These are phyloP conservation scores for Phytophthora sp. DNA, from an alignment of 352 stramenopile genomes.

Conservation along the genomic window DNA sequence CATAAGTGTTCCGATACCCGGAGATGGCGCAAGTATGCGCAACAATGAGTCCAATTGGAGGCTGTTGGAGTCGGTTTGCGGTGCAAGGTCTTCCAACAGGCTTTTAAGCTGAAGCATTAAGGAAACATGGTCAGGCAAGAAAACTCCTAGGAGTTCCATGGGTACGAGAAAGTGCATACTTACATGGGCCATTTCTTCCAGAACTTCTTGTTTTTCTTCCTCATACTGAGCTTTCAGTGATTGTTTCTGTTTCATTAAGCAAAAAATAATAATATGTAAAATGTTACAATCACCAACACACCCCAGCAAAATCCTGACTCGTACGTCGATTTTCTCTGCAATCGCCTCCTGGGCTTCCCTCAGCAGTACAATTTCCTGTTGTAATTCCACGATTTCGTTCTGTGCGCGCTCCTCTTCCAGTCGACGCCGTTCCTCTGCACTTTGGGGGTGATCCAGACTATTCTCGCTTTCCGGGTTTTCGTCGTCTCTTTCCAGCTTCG, in stretches of 20 bases:
- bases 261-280: no score
- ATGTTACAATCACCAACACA: no score
- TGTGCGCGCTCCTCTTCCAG: slow-evolving; percentile 48
- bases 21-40: slow-evolving; percentile 60
- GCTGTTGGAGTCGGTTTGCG: slow-evolving; percentile 62
- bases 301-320: neutral
- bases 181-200: slow-evolving; percentile 69
- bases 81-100: slow-evolving; percentile 52
- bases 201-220: slow-evolving; percentile 59
- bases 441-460: slow-evolving; percentile 32
- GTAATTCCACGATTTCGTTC: slow-evolving; percentile 59
- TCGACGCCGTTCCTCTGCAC: slow-evolving; percentile 35
- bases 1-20: slow-evolving; percentile 75
- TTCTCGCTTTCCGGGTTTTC: slow-evolving; percentile 34
- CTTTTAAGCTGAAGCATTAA: slow-evolving; percentile 49
- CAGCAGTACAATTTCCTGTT: slow-evolving; percentile 70
- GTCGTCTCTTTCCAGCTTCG: slow-evolving; percentile 42
- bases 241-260: slow-evolving; percentile 37
- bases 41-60: slow-evolving; percentile 70
- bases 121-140: neutral
- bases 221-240: slow-evolving; percentile 76
- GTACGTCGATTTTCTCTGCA: slow-evolving; percentile 52
- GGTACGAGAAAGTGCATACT: no score
- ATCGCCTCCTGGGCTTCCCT: slow-evolving; percentile 56
- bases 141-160: no score